Evolutionary conservation across 2,329 filamentous ascomycete genomes (phyloP).

Genomic region (Talaromyces sp.): DNA sequence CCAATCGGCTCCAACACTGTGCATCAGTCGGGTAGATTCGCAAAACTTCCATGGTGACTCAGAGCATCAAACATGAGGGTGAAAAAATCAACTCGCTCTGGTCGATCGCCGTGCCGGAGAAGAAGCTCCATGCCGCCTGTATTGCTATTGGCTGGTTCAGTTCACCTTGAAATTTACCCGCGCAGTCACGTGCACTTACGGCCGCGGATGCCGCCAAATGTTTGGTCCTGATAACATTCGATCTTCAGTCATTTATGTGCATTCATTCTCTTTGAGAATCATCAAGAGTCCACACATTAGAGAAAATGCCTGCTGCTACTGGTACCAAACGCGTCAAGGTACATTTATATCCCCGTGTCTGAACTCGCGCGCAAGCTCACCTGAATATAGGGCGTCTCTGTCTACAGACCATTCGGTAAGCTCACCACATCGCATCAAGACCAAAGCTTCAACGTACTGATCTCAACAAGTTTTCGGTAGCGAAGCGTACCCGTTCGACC

Average conservation of each 20-base stretch:
- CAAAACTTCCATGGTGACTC: not conserved
- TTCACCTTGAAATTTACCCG: not conserved
- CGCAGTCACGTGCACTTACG: not conserved
- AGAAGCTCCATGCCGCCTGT: not conserved
- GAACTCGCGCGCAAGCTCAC: conserved; percentile 23
- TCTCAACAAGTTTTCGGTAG: conserved; percentile 66
- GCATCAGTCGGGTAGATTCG: not conserved
- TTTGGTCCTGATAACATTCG: not conserved
- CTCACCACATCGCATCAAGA: not conserved
- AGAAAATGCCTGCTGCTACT: conserved; percentile 50
- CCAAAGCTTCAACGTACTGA: not conserved
- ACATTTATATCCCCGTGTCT: conserved; percentile 21
- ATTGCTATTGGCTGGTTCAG: not conserved
- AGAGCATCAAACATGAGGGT: not conserved
- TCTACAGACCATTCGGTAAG: conserved; percentile 47
- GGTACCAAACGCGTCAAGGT: conserved; percentile 54
- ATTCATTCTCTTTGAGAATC: not conserved
- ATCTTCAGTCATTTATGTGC: not conserved
- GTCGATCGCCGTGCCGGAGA: not conserved
- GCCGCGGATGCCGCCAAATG: not conserved
- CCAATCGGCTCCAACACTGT: not conserved
- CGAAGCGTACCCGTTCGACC: conserved; percentile 74
- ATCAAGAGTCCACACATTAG: not conserved
- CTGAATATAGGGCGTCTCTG: conserved; percentile 39
- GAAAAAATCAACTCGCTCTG: not conserved